Percentiles rank a stretch among this genome's conserved stretches.
Conservation (phyloP, 495 filamentous ascomycete genomes). For the Penicillium bialowiezense region DNA sequence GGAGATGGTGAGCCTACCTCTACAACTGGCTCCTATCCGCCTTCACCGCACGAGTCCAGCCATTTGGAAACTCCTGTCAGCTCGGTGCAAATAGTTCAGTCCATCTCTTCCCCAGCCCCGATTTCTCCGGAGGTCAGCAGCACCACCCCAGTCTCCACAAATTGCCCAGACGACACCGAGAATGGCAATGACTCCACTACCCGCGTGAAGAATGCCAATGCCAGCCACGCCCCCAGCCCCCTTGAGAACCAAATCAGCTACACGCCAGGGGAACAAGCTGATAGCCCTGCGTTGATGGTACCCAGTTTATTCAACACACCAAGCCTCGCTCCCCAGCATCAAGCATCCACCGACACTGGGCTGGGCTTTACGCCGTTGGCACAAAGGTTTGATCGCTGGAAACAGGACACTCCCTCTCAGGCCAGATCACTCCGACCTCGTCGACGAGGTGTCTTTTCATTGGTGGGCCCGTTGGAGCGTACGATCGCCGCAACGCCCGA, state of each 20-base stretch:
- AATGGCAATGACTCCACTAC: conserved; percentile 10
- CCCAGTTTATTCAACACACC: conserved; percentile 25
- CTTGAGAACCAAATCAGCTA: conserved; percentile 13
- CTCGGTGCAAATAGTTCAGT: conserved; percentile 3
- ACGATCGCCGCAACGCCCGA: conserved; percentile 6
- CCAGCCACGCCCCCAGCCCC: conserved; percentile 8
- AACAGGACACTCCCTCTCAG: conserved; percentile 50
- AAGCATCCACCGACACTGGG: conserved; percentile 23
- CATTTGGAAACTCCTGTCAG: conserved; percentile 12
- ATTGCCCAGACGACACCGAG: conserved; percentile 31
- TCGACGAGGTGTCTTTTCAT: conserved; percentile 46
- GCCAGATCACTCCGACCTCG: conserved; percentile 29
- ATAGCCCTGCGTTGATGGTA: conserved; percentile 18
- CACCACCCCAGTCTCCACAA: conserved; percentile 15
- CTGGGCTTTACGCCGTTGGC: conserved; percentile 62
- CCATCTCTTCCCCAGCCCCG: conserved; percentile 14
- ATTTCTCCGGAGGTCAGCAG: conserved; percentile 11
- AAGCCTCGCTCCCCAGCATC: conserved; percentile 14
- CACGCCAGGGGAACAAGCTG: conserved; percentile 12
- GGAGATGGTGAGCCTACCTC: conserved; percentile 20
- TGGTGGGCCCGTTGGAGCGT: conserved; percentile 28
- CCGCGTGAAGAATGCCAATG: conserved; percentile 2
- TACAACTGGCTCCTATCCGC: neutral
- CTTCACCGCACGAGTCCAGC: conserved; percentile 17
- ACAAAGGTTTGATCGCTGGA: conserved; percentile 58